Evolutionary conservation across 2,329 filamentous ascomycete genomes (phyloP), one percentile per base, ranked within the genome.

Genomic region (Bipolaris oryzae): DNA sequence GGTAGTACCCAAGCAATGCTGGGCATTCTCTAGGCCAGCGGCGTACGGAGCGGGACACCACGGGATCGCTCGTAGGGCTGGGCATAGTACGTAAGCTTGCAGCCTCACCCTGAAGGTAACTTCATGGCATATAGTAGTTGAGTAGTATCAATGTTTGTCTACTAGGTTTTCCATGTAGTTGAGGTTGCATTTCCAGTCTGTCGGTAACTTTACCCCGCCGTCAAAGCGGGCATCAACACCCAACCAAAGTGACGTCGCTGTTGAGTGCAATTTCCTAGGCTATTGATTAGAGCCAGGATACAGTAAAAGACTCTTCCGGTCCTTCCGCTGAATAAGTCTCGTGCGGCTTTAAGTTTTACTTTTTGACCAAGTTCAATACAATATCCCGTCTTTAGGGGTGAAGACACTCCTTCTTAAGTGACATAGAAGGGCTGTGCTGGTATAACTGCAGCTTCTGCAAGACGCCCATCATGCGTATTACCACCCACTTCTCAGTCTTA

Each of bases 151-250:
- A 33, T 33, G 4, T 34, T 34, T 35, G 3, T 37, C 20, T 16
- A 31, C 15, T 37, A 21, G 49, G 33, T 33, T 21, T 41, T 7
- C 25, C 35, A 37, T 51, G 34, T 21, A 20, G 15, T 44, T 23
- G 41, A 35, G 39, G 44, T 52, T 55, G 31, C 52, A 39, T 44
- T 60, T 50, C 58, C 59, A 52, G 41, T 37, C 35, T n/a, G 38
- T 18, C 42, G 54, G 61, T 55, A 53, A 48, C 49, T 56, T 50
- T 61, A 71, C 69, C 69, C 69, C 69, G 69, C 69, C 69, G 63
- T 62, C 46, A 60, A 62, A 16, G 48, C 43, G 48, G 44, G 62
- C 42, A 21, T 38, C 31, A 38, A 21, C 35, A 25, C 34, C 45
- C 49, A 58, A 57, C 56, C 37, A 35, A 53, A 51, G 53, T 69